phyloP scores from a whole-genome alignment of 1,139 yeast genomes.

The Kodamaea derodonti region DNA sequence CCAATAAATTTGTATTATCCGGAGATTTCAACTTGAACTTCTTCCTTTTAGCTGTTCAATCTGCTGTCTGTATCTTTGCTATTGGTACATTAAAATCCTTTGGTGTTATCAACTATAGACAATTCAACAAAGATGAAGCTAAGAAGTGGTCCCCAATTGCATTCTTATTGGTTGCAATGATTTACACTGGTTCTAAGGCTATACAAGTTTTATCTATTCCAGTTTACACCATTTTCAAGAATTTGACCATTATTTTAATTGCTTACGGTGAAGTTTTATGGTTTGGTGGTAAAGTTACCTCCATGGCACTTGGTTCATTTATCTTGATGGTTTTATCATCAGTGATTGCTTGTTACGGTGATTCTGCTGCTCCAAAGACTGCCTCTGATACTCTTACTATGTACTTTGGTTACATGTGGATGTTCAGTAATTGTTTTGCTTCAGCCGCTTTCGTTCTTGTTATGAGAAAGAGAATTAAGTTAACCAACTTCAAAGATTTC shows the following conservation, averaged over 20 bases:
- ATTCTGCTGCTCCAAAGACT: conserved; percentile 35
- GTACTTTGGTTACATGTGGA: conserved; percentile 92
- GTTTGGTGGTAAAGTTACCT: conserved; percentile 91
- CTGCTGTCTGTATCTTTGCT: conserved; percentile 73
- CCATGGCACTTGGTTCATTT: conserved; percentile 88
- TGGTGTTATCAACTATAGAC: conserved; percentile 81
- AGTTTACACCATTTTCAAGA: conserved; percentile 95
- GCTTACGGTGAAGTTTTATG: conserved; percentile 98
- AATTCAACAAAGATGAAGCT: conserved; percentile 82
- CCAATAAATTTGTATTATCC: conserved; percentile 89
- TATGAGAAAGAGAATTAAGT: conserved; percentile 96
- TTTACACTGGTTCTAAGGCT: conserved; percentile 95
- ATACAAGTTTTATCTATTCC: conserved; percentile 88
- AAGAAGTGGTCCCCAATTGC: conserved; percentile 96
- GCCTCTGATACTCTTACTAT: conserved; percentile 36
- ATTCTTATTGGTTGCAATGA: conserved; percentile 82
- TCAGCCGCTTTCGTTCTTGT: conserved; percentile 90
- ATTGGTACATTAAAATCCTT: conserved; percentile 67
- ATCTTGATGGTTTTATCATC: conserved; percentile 89
- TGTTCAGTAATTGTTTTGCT: conserved; percentile 89
- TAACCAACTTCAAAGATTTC: conserved; percentile 93
- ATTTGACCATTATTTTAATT: conserved; percentile 90
- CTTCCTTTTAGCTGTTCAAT: conserved; percentile 77
- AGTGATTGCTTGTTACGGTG: conserved; percentile 88
- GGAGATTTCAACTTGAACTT: conserved; percentile 90